These are phyloP conservation scores for Colletotrichum gloeosporioides DNA, from an alignment of 2,329 filamentous ascomycete species.

Conservation along the genomic window DNA sequence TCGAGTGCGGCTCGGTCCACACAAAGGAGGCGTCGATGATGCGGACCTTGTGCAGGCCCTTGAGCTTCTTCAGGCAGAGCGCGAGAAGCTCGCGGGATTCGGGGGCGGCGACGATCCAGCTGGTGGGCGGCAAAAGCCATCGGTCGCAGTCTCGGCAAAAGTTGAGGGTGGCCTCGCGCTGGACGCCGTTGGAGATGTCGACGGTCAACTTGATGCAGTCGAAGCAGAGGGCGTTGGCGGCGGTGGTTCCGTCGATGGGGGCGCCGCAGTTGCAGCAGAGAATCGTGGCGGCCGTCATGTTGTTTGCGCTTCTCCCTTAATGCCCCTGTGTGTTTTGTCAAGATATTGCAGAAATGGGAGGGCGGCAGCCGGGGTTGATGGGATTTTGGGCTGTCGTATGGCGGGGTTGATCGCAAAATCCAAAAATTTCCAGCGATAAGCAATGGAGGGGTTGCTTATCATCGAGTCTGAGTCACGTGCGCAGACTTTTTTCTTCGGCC, in stretches of 20 bases:
- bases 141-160: constrained; percentile 94
- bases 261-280: constrained; percentile 98
- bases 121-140: constrained; percentile 86
- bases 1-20: constrained; percentile 97
- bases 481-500: background rate
- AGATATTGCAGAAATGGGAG: background rate
- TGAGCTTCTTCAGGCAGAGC: constrained; percentile 86
- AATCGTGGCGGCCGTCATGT: constrained; percentile 51
- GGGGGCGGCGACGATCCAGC: constrained; percentile 83
- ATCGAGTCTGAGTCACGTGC: background rate
- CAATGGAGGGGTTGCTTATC: constrained; percentile 2
- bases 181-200: constrained; percentile 91
- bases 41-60: constrained; percentile 85
- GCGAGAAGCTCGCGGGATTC: constrained; percentile 94
- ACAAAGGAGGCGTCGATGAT: constrained; percentile 97
- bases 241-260: constrained; percentile 88
- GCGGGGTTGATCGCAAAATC: constrained; percentile 11
- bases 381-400: constrained; percentile 3
- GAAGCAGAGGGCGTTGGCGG: constrained; percentile 88
- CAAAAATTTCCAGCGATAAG: constrained; percentile 11
- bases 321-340: background rate
- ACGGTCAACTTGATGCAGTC: constrained; percentile 95
- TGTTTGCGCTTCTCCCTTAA: background rate
- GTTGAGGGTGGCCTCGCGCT: constrained; percentile 87
- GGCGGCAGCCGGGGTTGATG: background rate